Evolutionary conservation across 495 filamentous ascomycete species (phyloP), one percentile per base, ranked within the genome.

Genomic region (Penicillium antarcticum): DNA sequence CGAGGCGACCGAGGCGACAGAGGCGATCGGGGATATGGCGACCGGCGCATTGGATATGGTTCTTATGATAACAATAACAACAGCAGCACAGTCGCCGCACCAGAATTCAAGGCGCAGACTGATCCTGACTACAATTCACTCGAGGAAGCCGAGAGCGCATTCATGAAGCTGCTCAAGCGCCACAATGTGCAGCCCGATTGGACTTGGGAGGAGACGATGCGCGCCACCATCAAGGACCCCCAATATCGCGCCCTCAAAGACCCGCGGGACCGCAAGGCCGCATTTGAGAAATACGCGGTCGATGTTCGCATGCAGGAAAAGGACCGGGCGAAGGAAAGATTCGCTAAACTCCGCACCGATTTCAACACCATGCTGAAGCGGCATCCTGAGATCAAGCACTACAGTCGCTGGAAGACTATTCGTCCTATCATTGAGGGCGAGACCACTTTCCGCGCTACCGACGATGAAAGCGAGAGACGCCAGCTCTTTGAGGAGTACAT

Each of bases 321-420:
- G 74, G 91, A 95, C 58, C 87, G 88, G 62, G 91, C 91, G 64
- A 94, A 94, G 70, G 94, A 97, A 73, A 87, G 94, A 74, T 82
- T 95, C 63, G 83, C 90, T 60, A 97, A 96, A 72, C 80, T 97
- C 58, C 89, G 91, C 55, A 79, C 88, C 68, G 92, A 97, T 75
- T 99, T 97, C 73, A 86, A 84, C 60, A 92, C 85, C 46, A 99
- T 99, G 94, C 78, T 97, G 57, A 89, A 86, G 68, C 92, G 91
- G 53, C 95, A 97, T 69, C 90, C 92, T 60, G 94, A 97, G 74
- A 97, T 99, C 66, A 95, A 92, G 71, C 85, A 96, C 58, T 97
- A 96, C 71, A 97, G 92, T 51, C 87, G 92, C 48, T 98, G 95
- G 95, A 97, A 89, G 79, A 97, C 88, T 26, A 92, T 92, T 49